Percentiles rank a stretch among this genome's conserved stretches.
Evolutionary conservation across 306 rosid species (phyloP).

Genomic region (Glycyrrhiza uralensis): DNA sequence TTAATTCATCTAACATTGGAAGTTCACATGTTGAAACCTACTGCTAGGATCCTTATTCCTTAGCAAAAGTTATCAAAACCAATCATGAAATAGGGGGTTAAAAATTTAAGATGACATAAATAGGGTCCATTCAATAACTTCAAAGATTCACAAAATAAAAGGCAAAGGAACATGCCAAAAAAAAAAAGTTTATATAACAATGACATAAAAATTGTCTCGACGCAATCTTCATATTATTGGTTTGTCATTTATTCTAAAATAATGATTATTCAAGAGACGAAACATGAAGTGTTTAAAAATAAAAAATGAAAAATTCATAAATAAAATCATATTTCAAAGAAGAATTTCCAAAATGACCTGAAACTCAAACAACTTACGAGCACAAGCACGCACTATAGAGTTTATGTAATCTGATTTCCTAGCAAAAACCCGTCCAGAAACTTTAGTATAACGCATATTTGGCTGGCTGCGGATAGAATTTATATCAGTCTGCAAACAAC

Average conservation of each 20-base stretch:
- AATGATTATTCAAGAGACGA: slow-evolving; percentile 5
- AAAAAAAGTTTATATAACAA: background rate
- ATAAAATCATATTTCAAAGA: background rate
- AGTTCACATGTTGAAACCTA: slow-evolving; percentile 24
- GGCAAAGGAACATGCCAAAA: background rate
- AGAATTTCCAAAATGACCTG: slow-evolving; percentile 22
- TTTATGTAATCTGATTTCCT: slow-evolving; percentile 79
- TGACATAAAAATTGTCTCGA: background rate
- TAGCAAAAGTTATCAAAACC: slow-evolving; percentile 10
- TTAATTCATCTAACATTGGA: slow-evolving; percentile 2
- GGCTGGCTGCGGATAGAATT: slow-evolving; percentile 77
- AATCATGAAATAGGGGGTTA: background rate
- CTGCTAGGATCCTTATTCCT: slow-evolving; percentile 6
- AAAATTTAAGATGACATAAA: background rate
- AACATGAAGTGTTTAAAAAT: slow-evolving; percentile 8
- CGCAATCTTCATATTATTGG: background rate
- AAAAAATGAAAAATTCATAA: slow-evolving; percentile 2
- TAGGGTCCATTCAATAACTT: background rate
- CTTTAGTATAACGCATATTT: slow-evolving; percentile 68
- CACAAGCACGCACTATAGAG: slow-evolving; percentile 90
- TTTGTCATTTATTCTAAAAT: background rate
- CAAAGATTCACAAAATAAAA: slow-evolving; percentile 9
- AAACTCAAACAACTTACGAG: slow-evolving; percentile 69
- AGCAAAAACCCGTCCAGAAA: slow-evolving; percentile 71
- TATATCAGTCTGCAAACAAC: slow-evolving; percentile 82